phyloP scores from a whole-genome alignment of 345 rosid genomes.

The Citrus sp. region DNA sequence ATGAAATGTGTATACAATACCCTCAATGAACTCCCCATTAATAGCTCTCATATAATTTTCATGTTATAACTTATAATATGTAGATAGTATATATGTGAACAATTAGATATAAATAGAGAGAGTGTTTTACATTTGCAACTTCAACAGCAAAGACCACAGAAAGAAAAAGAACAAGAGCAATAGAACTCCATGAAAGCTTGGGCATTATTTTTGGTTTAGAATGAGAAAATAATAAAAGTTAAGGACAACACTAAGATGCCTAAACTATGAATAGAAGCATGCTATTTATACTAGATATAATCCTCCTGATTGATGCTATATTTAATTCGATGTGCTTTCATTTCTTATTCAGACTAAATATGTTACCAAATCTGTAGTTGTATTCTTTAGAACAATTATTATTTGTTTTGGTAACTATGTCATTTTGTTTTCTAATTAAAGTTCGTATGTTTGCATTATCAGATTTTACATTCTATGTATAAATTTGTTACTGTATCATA shows the following conservation, averaged over 20 bases:
- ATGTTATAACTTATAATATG: background rate
- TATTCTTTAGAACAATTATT: background rate
- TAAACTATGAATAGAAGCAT: background rate
- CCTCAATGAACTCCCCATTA: background rate
- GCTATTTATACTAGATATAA: background rate
- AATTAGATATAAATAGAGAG: too few species aligned
- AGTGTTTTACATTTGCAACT: background rate
- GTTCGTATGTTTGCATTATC: background rate
- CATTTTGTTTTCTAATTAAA: background rate
- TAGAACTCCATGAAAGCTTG: background rate
- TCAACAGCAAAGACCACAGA: background rate
- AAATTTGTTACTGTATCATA: background rate
- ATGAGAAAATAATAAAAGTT: background rate
- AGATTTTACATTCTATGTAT: background rate
- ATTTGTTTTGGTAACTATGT: background rate
- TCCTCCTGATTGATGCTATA: background rate
- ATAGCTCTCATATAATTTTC: background rate
- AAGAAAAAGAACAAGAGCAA: background rate
- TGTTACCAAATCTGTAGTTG: too few species aligned
- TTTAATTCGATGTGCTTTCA: background rate
- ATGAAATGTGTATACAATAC: too few species aligned
- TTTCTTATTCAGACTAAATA: background rate
- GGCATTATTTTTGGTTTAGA: constrained; percentile 8
- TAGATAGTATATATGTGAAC: background rate
- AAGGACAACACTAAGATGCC: background rate